Base-by-base conservation (phyloP, 257 asterid genomes). In the Asclepias syriaca region DNA sequence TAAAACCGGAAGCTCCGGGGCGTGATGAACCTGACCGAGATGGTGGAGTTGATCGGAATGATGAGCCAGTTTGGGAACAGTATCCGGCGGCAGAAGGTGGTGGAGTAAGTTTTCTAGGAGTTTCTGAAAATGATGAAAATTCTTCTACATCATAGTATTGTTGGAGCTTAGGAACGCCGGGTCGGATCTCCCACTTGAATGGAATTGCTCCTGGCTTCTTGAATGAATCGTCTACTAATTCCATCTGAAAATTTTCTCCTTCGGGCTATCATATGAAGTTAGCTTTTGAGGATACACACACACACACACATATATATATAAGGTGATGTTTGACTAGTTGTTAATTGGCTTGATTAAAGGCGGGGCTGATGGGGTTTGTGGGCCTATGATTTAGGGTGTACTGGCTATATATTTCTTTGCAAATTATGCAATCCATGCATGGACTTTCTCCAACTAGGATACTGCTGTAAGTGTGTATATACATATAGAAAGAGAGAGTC, bases 101-200 rank as follows among this genome's bases (percentile, higher is more conserved):
- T 27, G 96, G 96, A 10, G 74, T 80, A 65, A 88, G 95, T 74
- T 75, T 87, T 8, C 66, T 74, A 9, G 86, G 84, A 40, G 78
- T 72, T 54, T 72, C 69, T 10, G 80, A 78, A 50, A 58, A 75
- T 64, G 77, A 75, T 64, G 77, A 29, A 32, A 29, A 29, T 29
- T 29, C 66, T 29, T 29, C 66, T 29, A 14, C 21, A 29, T 5
- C 66, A 1, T 29, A 13, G 3, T 4, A 69, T 57, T 57, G 45
- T 27, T 75, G 83, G 81, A 67, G 66, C 85, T 82, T 89, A 65
- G 96, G 96, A 0, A 89, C 89, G 10, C 97, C 96, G 75, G 96
- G 97, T 58, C 95, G 95, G 87, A 89, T 79, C 87, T 91, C 97
- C 97, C 97, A 91, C 70, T 86, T 86, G 86, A 91, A 91, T 3